These are phyloP conservation scores for Leptographium lundbergii DNA, from an alignment of 2,329 filamentous ascomycete genomes.

Conservation along the genomic window DNA sequence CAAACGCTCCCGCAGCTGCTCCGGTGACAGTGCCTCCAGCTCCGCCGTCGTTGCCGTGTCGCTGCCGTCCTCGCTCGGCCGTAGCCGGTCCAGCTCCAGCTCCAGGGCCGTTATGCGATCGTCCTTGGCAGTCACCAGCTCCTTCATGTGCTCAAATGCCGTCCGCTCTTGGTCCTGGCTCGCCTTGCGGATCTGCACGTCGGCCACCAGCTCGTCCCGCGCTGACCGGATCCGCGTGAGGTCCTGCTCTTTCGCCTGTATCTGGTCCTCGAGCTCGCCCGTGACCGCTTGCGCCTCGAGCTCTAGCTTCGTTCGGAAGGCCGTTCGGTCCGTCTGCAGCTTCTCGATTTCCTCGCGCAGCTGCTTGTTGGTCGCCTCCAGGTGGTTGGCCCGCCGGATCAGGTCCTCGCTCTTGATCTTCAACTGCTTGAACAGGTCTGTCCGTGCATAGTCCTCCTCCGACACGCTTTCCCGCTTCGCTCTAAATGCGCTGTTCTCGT, in stretches of 20 bases:
- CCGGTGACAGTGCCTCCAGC: conserved; percentile 47
- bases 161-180: conserved; percentile 63
- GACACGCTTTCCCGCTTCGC: conserved; percentile 57
- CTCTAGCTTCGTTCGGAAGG: conserved; percentile 70
- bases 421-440: conserved; percentile 85
- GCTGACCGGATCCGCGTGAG: conserved; percentile 72
- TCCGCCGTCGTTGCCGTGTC: conserved; percentile 32
- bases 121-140: conserved; percentile 67
- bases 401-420: conserved; percentile 86
- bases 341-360: conserved; percentile 77
- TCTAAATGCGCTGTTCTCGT: conserved; percentile 67
- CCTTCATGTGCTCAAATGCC: conserved; percentile 61
- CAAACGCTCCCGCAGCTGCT: conserved; percentile 64
- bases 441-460: conserved; percentile 88
- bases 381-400: conserved; percentile 79
- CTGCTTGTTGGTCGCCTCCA: conserved; percentile 79
- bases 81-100: conserved; percentile 64
- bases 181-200: conserved; percentile 66
- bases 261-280: conserved; percentile 68
- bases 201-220: conserved; percentile 75
- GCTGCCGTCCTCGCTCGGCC: conserved; percentile 32
- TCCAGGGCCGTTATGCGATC: conserved; percentile 73
- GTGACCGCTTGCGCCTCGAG: conserved; percentile 62
- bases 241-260: conserved; percentile 71
- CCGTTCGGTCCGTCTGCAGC: conserved; percentile 70